A percentile compares a stretch with the other conserved stretches of the same genome.
These are phyloP conservation scores for Salinomyces thailandicus DNA, from an alignment of 2,329 filamentous ascomycete species.

Conservation along the genomic window DNA sequence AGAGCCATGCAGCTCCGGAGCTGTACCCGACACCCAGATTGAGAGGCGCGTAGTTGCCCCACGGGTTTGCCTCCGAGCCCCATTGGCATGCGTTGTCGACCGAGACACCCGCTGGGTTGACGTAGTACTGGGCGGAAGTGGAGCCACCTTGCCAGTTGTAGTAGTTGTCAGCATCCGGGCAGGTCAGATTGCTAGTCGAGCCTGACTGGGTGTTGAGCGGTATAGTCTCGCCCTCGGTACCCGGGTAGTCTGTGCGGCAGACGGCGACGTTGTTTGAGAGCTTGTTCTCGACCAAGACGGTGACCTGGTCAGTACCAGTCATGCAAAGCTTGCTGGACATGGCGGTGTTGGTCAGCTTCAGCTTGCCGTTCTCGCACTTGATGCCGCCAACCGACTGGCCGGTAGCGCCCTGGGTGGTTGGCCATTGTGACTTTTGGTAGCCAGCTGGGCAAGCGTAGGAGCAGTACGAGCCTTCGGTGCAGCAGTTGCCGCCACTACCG, in stretches of 20 bases:
- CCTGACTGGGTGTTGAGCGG: constrained; percentile 57
- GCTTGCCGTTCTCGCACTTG: constrained; percentile 66
- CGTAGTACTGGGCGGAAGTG: constrained; percentile 92
- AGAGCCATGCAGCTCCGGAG: constrained; percentile 62
- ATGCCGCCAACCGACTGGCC: constrained; percentile 84
- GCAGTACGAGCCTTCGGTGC: constrained; percentile 60
- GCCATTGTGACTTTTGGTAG: constrained; percentile 90
- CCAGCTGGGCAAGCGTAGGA: constrained; percentile 88
- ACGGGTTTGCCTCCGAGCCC: constrained; percentile 48
- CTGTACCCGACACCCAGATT: constrained; percentile 73
- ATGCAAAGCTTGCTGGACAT: constrained; percentile 63
- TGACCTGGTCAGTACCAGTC: constrained; percentile 52
- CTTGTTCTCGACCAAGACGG: constrained; percentile 64
- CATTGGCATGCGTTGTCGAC: constrained; percentile 66
- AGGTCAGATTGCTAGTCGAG: constrained; percentile 53
- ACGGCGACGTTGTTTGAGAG: constrained; percentile 56
- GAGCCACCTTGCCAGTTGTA: constrained; percentile 63
- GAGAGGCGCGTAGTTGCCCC: constrained; percentile 78
- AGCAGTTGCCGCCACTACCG: constrained; percentile 43
- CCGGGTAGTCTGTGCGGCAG: constrained; percentile 95
- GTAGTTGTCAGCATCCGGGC: constrained; percentile 61
- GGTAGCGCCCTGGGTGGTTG: constrained; percentile 61
- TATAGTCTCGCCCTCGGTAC: constrained; percentile 78
- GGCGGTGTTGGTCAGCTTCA: constrained; percentile 63
- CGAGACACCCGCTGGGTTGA: constrained; percentile 68